Conservation (phyloP, 1,139 yeast species). For the Saccharomyces uvarum region DNA sequence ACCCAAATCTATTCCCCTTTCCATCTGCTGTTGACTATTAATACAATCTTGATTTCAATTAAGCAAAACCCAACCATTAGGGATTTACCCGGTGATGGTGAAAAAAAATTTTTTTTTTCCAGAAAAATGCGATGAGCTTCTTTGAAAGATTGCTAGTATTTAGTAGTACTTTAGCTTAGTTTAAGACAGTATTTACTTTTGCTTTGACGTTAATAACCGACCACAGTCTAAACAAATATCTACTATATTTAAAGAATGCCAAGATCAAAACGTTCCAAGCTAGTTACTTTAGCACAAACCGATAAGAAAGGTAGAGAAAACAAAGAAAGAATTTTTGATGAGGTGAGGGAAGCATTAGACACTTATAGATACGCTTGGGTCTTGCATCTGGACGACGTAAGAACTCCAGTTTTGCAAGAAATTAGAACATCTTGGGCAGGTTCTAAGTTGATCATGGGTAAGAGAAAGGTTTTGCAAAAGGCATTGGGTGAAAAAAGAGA, state of each 20-base stretch:
- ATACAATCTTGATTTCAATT: background rate
- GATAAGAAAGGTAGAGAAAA: constrained; percentile 92
- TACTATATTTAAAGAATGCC: constrained; percentile 50
- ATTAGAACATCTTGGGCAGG: constrained; percentile 90
- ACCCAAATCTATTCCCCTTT: background rate
- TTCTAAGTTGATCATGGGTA: constrained; percentile 80
- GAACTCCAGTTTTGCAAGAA: constrained; percentile 92
- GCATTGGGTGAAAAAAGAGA: constrained; percentile 83
- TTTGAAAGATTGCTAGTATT: background rate
- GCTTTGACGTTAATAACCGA: background rate
- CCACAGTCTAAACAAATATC: background rate
- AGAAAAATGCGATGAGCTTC: background rate
- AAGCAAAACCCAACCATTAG: background rate
- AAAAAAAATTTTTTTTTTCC: background rate
- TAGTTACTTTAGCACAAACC: constrained; percentile 91
- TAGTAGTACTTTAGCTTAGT: background rate
- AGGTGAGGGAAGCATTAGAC: constrained; percentile 76
- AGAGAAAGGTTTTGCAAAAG: constrained; percentile 85
- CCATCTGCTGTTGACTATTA: background rate
- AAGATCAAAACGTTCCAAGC: constrained; percentile 87
- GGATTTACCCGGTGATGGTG: background rate
- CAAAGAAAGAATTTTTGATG: constrained; percentile 85
- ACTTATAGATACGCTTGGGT: constrained; percentile 75
- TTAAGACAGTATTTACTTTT: background rate
- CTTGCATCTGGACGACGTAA: constrained; percentile 79